Conservation (phyloP, 1,284 basidiomycete species). For the Puccinia coronata region DNA sequence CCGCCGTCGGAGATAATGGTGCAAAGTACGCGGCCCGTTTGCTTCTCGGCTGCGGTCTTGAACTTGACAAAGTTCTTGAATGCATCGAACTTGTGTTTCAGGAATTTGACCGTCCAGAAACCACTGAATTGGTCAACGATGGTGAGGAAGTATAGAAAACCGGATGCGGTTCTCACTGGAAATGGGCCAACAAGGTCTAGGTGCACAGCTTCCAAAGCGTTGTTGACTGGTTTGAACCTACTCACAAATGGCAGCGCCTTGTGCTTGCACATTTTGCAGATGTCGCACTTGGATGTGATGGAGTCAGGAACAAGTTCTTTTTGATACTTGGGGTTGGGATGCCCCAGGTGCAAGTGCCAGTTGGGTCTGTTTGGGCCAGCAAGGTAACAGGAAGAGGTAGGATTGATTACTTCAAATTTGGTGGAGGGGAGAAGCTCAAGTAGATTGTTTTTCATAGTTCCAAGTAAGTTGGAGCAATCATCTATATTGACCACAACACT, state of each 20-base stretch:
- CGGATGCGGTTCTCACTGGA: not conserved
- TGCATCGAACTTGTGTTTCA: not conserved
- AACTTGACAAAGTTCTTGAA: not conserved
- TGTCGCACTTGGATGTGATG: not conserved
- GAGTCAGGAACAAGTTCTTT: not conserved
- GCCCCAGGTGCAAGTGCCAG: not conserved
- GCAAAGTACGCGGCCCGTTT: not conserved
- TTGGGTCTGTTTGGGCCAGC: not conserved
- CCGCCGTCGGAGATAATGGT: not conserved
- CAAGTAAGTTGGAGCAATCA: no score
- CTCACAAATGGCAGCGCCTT: not conserved
- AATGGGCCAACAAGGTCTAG: not conserved
- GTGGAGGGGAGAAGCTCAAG: not conserved
- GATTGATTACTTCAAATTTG: not conserved
- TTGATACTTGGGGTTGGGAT: not conserved
- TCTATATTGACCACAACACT: no score
- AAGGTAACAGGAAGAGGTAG: not conserved
- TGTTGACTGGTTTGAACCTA: not conserved
- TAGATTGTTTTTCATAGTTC: not conserved
- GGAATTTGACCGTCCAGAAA: constrained; percentile 1
- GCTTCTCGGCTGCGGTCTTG: not conserved
- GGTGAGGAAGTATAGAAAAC: not conserved
- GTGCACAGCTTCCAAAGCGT: not conserved
- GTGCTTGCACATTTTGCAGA: not conserved
- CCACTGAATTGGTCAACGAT: constrained; percentile 1